Evolutionary conservation across 1,139 yeast genomes (phyloP), one percentile per base, ranked within the genome.

Genomic region (Pichia inconspicua): DNA sequence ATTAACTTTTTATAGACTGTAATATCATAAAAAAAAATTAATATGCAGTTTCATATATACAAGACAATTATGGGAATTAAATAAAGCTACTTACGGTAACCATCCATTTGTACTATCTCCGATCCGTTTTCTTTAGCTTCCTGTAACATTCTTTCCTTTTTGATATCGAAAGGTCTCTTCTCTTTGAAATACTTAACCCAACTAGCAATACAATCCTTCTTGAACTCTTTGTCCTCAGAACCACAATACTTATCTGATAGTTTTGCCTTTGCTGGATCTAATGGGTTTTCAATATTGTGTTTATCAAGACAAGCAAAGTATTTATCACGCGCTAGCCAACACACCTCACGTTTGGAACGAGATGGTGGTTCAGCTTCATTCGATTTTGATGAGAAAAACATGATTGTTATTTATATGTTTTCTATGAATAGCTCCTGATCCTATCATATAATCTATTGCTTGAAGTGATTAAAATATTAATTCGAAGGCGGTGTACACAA

Each of bases 131-230:
- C 71, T 56, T 76, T 82, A 57, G 79, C 75, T 55, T 76, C 74
- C 50, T 71, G 69, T 59, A 80, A 55, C 60, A 78, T 73, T 51
- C 68, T 65, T 51, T 74, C 80, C 59, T 74, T 76, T 58, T 77
- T 75, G 51, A 70, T 64, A 51, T 80, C 85, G 46, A 73, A 75
- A 7, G 77, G 77, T 52, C 87, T 71, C 59, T 80, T 81, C 63
- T 80, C 82, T 58, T 81, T 80, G 67, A 82, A 82, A 60, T 82
- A 82, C 44, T 75, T 73, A 32, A 78, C 80, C 89, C 89, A 82
- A 48, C 82, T 74, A 28, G 72, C 71, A n/a, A 80, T 78, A 61
- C 89, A 82, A 55, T 76, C 74, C 15, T 66, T 58, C 43, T 77
- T 74, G 51, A 78, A 81, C 40, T 66, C 67, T n/a, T 58, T 51